phyloP scores from a whole-genome alignment of 2,329 filamentous ascomycete species.

The Aspergillus hiratsukae region DNA sequence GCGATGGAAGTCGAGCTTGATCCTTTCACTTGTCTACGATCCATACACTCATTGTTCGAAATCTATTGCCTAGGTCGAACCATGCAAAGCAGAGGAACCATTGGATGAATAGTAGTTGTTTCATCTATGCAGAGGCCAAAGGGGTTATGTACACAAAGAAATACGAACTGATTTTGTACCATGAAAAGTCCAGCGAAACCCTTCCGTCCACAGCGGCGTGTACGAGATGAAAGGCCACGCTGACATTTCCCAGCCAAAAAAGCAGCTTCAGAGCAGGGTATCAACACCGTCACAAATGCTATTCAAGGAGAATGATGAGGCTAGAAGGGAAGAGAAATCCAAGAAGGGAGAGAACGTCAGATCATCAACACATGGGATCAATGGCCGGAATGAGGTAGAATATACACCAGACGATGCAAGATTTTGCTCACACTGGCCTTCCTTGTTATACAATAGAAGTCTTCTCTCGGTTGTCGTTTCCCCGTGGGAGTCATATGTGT shows the following conservation, averaged over 20 bases:
- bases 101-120: conserved; percentile 16
- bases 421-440: conserved; percentile 7
- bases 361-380: conserved; percentile 30
- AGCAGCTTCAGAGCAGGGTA: conserved; percentile 36
- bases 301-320: conserved; percentile 16
- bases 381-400: conserved; percentile 19
- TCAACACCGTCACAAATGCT: conserved; percentile 43
- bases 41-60: not conserved
- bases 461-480: not conserved
- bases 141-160: conserved; percentile 19
- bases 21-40: not conserved
- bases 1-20: not conserved
- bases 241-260: conserved; percentile 9
- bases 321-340: conserved; percentile 6
- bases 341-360: conserved; percentile 23
- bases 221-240: conserved; percentile 1
- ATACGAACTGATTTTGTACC: conserved; percentile 2
- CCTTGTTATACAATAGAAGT: conserved; percentile 16
- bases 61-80: not conserved
- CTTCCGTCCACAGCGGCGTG: conserved; percentile 3
- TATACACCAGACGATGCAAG: conserved; percentile 21
- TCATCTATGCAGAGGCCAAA: conserved; percentile 28
- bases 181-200: not conserved
- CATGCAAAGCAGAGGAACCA: not conserved
- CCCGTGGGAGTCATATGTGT: not conserved